phyloP scores from a whole-genome alignment of 2,329 filamentous ascomycete genomes.

The Penicillium occitanis region DNA sequence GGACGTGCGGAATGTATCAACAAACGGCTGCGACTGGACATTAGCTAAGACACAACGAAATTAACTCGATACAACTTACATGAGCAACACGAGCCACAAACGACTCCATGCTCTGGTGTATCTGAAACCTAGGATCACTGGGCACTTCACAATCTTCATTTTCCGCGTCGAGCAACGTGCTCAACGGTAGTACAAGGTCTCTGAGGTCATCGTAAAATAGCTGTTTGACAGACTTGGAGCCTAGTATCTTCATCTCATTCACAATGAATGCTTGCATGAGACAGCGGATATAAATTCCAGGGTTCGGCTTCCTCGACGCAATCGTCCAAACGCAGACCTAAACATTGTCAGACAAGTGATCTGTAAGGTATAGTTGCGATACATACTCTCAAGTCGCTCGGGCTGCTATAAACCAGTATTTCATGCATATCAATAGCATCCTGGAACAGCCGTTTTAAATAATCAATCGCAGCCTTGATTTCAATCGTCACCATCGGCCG shows the following conservation, averaged over 20 bases:
- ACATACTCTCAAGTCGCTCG: slow-evolving; percentile 68
- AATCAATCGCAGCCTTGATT: slow-evolving; percentile 68
- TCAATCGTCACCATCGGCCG: slow-evolving; percentile 78
- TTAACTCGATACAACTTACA: slow-evolving; percentile 29
- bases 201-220: slow-evolving; percentile 81
- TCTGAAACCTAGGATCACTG: slow-evolving; percentile 70
- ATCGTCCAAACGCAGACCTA: slow-evolving; percentile 74
- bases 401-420: slow-evolving; percentile 66
- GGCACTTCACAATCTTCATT: slow-evolving; percentile 76
- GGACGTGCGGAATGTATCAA: slow-evolving; percentile 79
- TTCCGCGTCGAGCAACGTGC: slow-evolving; percentile 66
- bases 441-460: slow-evolving; percentile 68
- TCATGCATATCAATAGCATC: slow-evolving; percentile 70
- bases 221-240: slow-evolving; percentile 67
- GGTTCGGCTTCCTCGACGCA: slow-evolving; percentile 75
- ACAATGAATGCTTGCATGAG: slow-evolving; percentile 75
- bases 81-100: slow-evolving; percentile 58
- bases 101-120: slow-evolving; percentile 71
- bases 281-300: slow-evolving; percentile 78
- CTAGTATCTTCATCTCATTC: slow-evolving; percentile 67
- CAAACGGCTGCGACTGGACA: slow-evolving; percentile 60
- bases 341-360: neutral
- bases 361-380: neutral
- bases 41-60: neutral
- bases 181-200: slow-evolving; percentile 70